phyloP scores from a whole-genome alignment of 352 stramenopile species.

The Halophytophthora batemanensis region DNA sequence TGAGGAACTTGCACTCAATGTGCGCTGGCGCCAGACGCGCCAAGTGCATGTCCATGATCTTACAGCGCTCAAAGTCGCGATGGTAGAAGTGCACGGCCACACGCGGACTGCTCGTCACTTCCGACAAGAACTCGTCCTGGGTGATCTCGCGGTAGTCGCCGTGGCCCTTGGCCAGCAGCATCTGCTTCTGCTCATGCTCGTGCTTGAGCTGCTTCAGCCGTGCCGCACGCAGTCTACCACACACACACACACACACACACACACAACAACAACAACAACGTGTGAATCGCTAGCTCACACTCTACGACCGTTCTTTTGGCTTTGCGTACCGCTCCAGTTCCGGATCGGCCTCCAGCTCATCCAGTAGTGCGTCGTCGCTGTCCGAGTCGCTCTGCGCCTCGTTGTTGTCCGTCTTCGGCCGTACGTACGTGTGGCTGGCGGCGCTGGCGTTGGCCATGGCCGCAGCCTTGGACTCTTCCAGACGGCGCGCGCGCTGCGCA shows the following conservation, averaged over 20 bases:
- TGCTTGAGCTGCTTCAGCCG: conserved; percentile 74
- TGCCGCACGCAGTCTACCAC: conserved; percentile 67
- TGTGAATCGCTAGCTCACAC: not conserved
- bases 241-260: not conserved
- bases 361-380: conserved; percentile 58
- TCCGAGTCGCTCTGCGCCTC: conserved; percentile 42
- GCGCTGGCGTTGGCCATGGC: conserved; percentile 26
- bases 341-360: conserved; percentile 76
- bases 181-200: conserved; percentile 57
- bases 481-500: conserved; percentile 14
- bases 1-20: conserved; percentile 94
- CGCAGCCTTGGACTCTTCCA: conserved; percentile 25
- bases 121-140: conserved; percentile 95
- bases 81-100: conserved; percentile 96
- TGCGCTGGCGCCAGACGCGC: conserved; percentile 49
- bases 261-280: not conserved
- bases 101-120: conserved; percentile 86
- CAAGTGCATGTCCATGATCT: conserved; percentile 96
- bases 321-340: conserved; percentile 56
- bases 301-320: not conserved
- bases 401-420: conserved; percentile 17
- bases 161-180: conserved; percentile 65
- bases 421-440: conserved; percentile 24
- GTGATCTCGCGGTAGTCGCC: conserved; percentile 88
- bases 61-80: conserved; percentile 96